A percentile compares a stretch with the other conserved stretches of the same genome.
phyloP scores from a whole-genome alignment of 2,329 filamentous ascomycete species.

The Pseudocercospora macadamiae region DNA sequence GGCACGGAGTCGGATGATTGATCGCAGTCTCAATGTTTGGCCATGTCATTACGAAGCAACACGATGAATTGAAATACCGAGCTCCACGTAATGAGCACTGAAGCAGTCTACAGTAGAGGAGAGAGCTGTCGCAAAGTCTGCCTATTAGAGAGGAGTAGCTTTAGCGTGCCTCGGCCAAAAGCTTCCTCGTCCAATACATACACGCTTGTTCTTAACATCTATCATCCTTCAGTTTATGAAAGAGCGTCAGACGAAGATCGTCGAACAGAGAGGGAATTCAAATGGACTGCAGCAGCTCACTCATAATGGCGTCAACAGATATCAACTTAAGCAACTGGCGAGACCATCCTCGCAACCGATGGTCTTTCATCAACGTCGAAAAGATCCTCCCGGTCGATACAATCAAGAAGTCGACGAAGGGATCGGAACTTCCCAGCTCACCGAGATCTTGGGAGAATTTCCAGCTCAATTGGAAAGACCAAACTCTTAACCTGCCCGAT shows the following conservation, averaged over 20 bases:
- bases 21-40: too few relatives aligned
- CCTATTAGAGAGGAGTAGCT: neutral
- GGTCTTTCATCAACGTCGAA: slow-evolving; percentile 30
- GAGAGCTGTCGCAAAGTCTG: neutral
- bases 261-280: too few relatives aligned
- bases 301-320: neutral
- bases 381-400: slow-evolving; percentile 23
- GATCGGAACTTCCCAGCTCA: neutral
- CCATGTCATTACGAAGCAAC: too few relatives aligned
- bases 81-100: too few relatives aligned
- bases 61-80: too few relatives aligned
- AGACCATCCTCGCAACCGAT: slow-evolving; percentile 24
- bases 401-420: slow-evolving; percentile 15
- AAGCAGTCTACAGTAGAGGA: neutral
- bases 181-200: too few relatives aligned
- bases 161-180: neutral
- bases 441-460: slow-evolving; percentile 19
- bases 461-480: slow-evolving; percentile 15
- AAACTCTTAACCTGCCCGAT: slow-evolving; percentile 14
- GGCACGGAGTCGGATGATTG: too few relatives aligned
- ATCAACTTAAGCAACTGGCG: slow-evolving; percentile 29
- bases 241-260: too few relatives aligned
- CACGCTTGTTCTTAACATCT: too few relatives aligned
- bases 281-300: too few relatives aligned
- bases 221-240: neutral